Evolutionary conservation across 2,329 filamentous ascomycete genomes (phyloP).

Genomic region (Hypoxylon sp.): DNA sequence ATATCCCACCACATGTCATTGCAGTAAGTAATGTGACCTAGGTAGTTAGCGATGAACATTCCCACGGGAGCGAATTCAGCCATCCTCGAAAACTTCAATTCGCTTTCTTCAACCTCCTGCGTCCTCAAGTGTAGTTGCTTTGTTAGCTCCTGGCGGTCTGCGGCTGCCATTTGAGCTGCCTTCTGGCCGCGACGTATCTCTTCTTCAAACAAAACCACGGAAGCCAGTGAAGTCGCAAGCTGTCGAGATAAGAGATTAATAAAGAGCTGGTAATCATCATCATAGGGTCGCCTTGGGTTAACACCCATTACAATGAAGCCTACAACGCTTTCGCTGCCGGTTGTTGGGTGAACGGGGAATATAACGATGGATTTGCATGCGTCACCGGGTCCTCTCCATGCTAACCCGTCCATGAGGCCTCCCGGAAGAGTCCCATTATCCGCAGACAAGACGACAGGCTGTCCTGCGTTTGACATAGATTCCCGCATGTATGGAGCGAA

Average conservation of each 20-base stretch:
- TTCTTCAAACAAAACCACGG: constrained; percentile 86
- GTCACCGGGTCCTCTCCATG: constrained; percentile 80
- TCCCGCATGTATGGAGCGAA: constrained; percentile 84
- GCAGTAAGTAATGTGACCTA: constrained; percentile 81
- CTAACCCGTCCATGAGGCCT: constrained; percentile 75
- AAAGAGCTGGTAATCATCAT: constrained; percentile 85
- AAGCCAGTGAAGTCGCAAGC: constrained; percentile 83
- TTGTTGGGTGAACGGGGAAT: constrained; percentile 84
- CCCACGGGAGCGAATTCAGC: constrained; percentile 87
- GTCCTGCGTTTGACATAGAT: constrained; percentile 75
- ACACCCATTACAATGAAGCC: constrained; percentile 85
- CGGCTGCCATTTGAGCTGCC: constrained; percentile 80
- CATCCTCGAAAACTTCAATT: constrained; percentile 86
- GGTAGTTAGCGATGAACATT: constrained; percentile 84
- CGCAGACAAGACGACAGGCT: constrained; percentile 77
- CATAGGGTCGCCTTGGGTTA: constrained; percentile 83
- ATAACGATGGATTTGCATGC: constrained; percentile 79
- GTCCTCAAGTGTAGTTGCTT: constrained; percentile 78
- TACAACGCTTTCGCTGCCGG: constrained; percentile 76
- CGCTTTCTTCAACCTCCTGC: constrained; percentile 74
- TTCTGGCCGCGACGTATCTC: constrained; percentile 82
- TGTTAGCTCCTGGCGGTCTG: constrained; percentile 83
- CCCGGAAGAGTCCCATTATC: constrained; percentile 75
- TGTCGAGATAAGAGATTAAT: constrained; percentile 81
- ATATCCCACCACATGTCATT: constrained; percentile 86